Conservation (phyloP, 176 grass and related monocot species). For the Lolium perenne region DNA sequence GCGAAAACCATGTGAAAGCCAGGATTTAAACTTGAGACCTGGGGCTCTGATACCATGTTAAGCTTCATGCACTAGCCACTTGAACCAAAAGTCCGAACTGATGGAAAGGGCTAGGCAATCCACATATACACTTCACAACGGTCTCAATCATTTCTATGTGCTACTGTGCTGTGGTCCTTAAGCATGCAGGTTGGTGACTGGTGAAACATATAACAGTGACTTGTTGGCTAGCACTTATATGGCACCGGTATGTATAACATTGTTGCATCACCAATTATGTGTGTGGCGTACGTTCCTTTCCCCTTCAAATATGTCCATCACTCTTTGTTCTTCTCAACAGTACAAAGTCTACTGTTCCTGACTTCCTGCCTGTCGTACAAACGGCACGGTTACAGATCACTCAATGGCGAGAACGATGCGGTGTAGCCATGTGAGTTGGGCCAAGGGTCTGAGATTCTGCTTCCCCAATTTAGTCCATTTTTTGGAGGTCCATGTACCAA, state of each 20-base stretch:
- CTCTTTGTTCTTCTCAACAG: background rate
- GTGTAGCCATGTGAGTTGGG: constrained; percentile 21
- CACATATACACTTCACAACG: too few relatives aligned
- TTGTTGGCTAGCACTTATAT: background rate
- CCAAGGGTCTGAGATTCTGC: constrained; percentile 19
- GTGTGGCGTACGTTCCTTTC: background rate
- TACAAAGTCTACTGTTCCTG: background rate
- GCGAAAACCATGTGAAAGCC: too few relatives aligned
- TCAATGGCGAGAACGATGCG: background rate
- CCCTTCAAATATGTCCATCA: background rate
- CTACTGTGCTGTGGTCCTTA: constrained; percentile 43
- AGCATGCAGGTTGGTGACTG: constrained; percentile 9
- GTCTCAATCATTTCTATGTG: constrained; percentile 40
- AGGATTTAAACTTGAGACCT: too few relatives aligned
- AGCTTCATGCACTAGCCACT: too few relatives aligned
- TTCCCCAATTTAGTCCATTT: background rate
- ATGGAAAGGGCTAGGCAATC: too few relatives aligned
- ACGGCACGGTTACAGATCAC: background rate
- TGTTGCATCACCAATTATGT: constrained; percentile 24
- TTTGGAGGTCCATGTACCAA: background rate
- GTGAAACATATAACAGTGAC: background rate
- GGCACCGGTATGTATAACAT: constrained; percentile 18
- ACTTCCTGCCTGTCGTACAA: background rate
- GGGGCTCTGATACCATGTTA: too few relatives aligned
- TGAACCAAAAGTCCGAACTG: too few relatives aligned